Base-by-base conservation (phyloP, 495 filamentous ascomycete genomes). In the Ascobolus immersus region DNA sequence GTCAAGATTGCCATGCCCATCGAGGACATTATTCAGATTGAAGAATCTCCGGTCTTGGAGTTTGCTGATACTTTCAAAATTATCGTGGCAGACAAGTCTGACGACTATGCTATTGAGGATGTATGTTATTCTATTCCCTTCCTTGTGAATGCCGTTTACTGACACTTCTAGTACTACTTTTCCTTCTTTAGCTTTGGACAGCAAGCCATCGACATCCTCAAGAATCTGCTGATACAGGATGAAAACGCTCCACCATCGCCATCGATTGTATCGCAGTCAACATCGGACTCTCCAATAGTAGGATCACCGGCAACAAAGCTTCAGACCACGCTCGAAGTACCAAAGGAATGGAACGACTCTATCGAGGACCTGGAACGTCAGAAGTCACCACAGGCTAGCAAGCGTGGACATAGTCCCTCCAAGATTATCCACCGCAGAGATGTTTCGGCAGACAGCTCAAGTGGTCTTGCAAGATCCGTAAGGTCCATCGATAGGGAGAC, bases 1-100 rank as follows among this genome's bases (percentile, higher is more conserved):
- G 77, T 96, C 48, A 96, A 96, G 55, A 82, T 96, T 13, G 84
- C 74, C 2, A 60, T 94, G 12, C 82, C 84, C 5, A 72, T 89
- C 13, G 66, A 72, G 28, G 90, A 84, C 44, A 63, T 94, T 11
- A 73, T 94, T 35, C 84, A 91, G 43, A 65, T 94, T 32, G 89
- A 96, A 50, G 76, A 92, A 42, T 84, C 71, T 34, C 71, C 81
- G 21, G 77, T 93, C 55, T 64, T 86, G 24, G 81, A 90, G 33
- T 78, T 86, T 53, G 79, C 81, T 14, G 78, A 93, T 35, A 96
- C 86, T 1, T 72, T 91, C 53, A 94, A 89, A 52, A 71, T 96
- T 30, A 64, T 80, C 13, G 79, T 92, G 14, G 67, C 92, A 32
- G 81, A 93, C 41, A 82, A 76, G 40, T 73, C 79, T 35, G 86